Base-by-base conservation (phyloP, 2,329 filamentous ascomycete species). In the Xylaria multiplex region DNA sequence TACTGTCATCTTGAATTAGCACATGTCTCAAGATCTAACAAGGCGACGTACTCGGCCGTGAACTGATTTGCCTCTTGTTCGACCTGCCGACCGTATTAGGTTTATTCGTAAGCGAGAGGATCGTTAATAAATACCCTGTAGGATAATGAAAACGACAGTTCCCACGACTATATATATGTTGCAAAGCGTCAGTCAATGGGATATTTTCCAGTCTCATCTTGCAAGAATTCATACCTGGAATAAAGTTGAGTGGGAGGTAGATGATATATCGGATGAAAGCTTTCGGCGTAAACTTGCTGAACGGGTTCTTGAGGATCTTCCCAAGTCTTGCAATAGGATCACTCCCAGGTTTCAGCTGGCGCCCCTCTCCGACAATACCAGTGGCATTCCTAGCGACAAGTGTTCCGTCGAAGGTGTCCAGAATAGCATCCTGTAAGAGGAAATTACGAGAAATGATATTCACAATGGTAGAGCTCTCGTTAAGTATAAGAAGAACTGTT, bases 171-270 rank as follows among this genome's bases (percentile, higher is more conserved):
- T 56, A 45, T 43, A 57, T 54, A 40, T 19, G 30, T 22, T 27
- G 48, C 6, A 37, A 37, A 4, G 11, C 57, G 57, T 67, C 30
- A 69, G 57, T 8, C 2, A 8, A 37, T 27, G 52, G 5, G 11
- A 54, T 7, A 19, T 40, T 24, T 9, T n/a, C n/a, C 9, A 6
- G 66, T 56, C 63, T 40, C 13, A 60, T 45, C 3, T 32, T 35
- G 7, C 7, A 13, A 22, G 7, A 19, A 7, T 8, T n/a, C 74
- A 58, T 78, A 81, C 80, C 75, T 0, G 95, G 95, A 59, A 98
- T 93, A 76, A 97, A 93, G 81, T 97, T 98, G 67, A 98, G 84
- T 11, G 95, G 94, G 48, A 97, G 83, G 77, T 96, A 96, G 81
- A 97, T 87, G 69, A 97, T 76, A 74, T 95, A 95, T 67, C 92